Percentiles rank a stretch among this genome's conserved stretches.
phyloP scores from a whole-genome alignment of 345 rosid genomes.

The Dipteronia dyeriana region DNA sequence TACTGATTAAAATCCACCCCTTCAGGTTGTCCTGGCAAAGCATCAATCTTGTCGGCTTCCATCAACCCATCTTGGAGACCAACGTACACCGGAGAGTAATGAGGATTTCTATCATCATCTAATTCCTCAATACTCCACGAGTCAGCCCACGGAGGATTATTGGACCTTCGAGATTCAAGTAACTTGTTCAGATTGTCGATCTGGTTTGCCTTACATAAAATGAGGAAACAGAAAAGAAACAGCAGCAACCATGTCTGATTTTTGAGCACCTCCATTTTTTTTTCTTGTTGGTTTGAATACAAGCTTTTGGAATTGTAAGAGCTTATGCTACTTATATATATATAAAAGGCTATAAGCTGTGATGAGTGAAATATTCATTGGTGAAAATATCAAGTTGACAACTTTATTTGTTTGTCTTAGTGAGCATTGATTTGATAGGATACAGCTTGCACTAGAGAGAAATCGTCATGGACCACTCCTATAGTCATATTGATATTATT shows the following conservation, averaged over 20 bases:
- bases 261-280: conserved; percentile 7
- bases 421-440: background rate
- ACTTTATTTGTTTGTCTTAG: background rate
- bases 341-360: background rate
- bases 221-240: conserved; percentile 25
- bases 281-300: background rate
- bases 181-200: conserved; percentile 27
- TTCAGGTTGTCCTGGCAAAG: conserved; percentile 41
- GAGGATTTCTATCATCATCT: background rate
- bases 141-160: conserved; percentile 24
- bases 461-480: background rate
- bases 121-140: conserved; percentile 13
- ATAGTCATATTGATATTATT: background rate
- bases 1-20: conserved; percentile 43
- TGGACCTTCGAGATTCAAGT: conserved; percentile 31
- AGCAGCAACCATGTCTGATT: conserved; percentile 15
- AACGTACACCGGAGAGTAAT: conserved; percentile 18
- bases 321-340: background rate
- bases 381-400: background rate
- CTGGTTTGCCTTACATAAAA: conserved; percentile 36
- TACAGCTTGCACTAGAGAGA: background rate
- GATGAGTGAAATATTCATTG: background rate
- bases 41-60: conserved; percentile 28
- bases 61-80: conserved; percentile 32
- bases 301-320: background rate